Evolutionary conservation across 2,329 filamentous ascomycete genomes (phyloP).

Genomic region (Podosphaera xanthii): DNA sequence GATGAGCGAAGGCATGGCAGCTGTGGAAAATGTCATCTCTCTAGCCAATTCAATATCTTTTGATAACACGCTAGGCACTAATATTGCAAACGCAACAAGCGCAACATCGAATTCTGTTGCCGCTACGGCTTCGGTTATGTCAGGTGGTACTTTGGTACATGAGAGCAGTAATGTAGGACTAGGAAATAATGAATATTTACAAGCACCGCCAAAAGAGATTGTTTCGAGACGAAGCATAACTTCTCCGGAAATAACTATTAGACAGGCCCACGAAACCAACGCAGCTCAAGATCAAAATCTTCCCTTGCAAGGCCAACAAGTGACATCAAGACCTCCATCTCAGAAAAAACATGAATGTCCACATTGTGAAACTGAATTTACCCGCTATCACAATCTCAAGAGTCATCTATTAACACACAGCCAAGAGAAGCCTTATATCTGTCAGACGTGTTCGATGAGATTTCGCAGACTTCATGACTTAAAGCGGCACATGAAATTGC

Average conservation of each 20-base stretch:
- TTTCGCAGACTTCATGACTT: constrained; percentile 86
- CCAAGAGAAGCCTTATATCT: constrained; percentile 93
- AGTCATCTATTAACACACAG: constrained; percentile 93
- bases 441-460: constrained; percentile 75
- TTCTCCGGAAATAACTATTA: constrained; percentile 14
- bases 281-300: constrained; percentile 29
- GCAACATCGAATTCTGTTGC: constrained; percentile 15
- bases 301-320: constrained; percentile 25
- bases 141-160: constrained; percentile 10
- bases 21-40: constrained; percentile 13
- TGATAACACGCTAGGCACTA: constrained; percentile 14
- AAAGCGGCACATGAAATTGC: constrained; percentile 88
- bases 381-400: constrained; percentile 90
- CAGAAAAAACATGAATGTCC: constrained; percentile 90
- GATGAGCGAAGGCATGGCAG: constrained; percentile 15
- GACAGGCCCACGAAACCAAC: constrained; percentile 9
- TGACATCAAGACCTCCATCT: constrained; percentile 43
- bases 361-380: constrained; percentile 92
- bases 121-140: constrained; percentile 13
- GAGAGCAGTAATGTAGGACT: constrained; percentile 10
- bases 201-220: constrained; percentile 10
- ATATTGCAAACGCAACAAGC: constrained; percentile 15
- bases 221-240: constrained; percentile 12
- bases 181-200: constrained; percentile 6
- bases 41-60: constrained; percentile 12